Evolutionary conservation across 75 land plant genomes (phyloP).

Genomic region (Sequoia sempervirens): DNA sequence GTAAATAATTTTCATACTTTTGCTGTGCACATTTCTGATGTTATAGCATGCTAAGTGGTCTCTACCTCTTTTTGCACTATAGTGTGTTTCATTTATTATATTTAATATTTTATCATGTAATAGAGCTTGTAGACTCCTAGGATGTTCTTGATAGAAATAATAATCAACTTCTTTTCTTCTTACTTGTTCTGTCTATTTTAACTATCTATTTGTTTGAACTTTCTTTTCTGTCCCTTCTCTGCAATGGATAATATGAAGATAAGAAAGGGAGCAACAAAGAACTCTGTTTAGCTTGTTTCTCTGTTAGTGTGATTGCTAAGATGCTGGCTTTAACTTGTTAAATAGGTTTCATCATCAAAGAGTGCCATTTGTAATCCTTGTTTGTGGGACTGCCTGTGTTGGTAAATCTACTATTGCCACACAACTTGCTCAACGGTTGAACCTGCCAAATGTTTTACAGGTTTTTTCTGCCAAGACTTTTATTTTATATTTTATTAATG

Average conservation of each 20-base stretch:
- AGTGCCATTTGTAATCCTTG: conserved; percentile 89
- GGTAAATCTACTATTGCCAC: conserved; percentile 97
- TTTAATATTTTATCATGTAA: not conserved
- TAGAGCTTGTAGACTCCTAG: not conserved
- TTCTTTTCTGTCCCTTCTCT: not conserved
- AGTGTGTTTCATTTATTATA: not conserved
- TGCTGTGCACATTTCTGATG: not conserved
- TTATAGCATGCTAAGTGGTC: not conserved
- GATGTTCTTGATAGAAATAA: not conserved
- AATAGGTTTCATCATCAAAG: conserved; percentile 95
- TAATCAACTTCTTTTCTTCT: not conserved
- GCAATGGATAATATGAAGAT: not conserved
- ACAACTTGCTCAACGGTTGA: conserved; percentile 90
- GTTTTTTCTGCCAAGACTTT: conserved; percentile 17
- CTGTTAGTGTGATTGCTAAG: not conserved
- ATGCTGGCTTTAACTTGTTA: conserved; percentile 8
- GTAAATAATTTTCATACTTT: not conserved
- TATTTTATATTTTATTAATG: not conserved
- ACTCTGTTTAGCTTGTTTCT: not conserved
- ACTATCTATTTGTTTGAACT: not conserved
- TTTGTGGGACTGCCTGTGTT: conserved; percentile 95
- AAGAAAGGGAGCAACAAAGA: not conserved
- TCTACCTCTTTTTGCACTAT: not conserved
- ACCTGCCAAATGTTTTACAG: conserved; percentile 92
- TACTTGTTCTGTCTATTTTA: not conserved